A percentile compares a stretch with the other conserved stretches of the same genome.
Conservation (phyloP, 1,139 yeast species). For the Yamadazyma triangularis region DNA sequence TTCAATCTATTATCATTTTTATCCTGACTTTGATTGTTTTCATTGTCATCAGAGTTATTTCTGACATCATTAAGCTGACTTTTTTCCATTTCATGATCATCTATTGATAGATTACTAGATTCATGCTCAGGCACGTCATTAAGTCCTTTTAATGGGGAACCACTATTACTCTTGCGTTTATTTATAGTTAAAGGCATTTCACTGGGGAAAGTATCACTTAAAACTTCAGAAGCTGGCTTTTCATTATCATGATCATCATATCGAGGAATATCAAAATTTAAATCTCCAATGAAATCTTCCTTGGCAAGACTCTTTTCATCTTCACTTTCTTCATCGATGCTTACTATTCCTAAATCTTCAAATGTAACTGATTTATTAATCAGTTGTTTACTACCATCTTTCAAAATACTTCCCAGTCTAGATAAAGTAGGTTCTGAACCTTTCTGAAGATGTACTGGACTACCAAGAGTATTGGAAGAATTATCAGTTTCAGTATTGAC, state of each 20-base stretch:
- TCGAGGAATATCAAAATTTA: conserved; percentile 18
- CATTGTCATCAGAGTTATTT: no score
- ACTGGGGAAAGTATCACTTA: conserved; percentile 39
- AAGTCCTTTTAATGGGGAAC: not conserved
- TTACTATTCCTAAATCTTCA: conserved; percentile 32
- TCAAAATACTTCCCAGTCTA: conserved; percentile 14
- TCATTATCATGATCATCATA: conserved; percentile 17
- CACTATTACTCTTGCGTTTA: conserved; percentile 16
- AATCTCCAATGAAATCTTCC: conserved; percentile 18
- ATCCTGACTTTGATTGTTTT: no score
- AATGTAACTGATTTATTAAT: conserved; percentile 38
- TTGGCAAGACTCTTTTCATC: conserved; percentile 8
- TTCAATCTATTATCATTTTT: no score
- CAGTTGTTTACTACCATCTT: conserved; percentile 14
- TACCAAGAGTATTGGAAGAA: conserved; percentile 11
- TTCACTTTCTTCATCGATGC: conserved; percentile 17
- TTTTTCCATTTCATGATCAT: not conserved
- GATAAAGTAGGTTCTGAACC: conserved; percentile 13
- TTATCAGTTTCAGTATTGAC: conserved; percentile 4
- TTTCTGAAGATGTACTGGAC: conserved; percentile 13
- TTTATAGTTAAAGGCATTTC: conserved; percentile 36
- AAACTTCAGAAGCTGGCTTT: conserved; percentile 31
- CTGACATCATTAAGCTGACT: no score
- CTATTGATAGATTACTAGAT: not conserved
- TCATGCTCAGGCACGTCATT: not conserved